phyloP scores from a whole-genome alignment of 1,284 basidiomycete genomes.

The Coriolopsis trogii region DNA sequence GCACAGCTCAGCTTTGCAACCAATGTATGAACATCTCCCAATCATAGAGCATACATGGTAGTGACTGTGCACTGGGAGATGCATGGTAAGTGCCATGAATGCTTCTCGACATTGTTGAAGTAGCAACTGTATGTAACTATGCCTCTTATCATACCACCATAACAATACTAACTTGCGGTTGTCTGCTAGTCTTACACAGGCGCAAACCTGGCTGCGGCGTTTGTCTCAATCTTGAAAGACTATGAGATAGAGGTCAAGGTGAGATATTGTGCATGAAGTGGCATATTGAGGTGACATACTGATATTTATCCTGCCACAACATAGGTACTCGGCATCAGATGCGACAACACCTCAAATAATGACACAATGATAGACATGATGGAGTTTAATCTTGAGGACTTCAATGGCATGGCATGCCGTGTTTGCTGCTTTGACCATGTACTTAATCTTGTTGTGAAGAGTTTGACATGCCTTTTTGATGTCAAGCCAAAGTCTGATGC shows the following conservation, averaged over 20 bases:
- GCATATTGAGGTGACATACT: too few relatives aligned
- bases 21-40: constrained; percentile 4
- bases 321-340: background rate
- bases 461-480: background rate
- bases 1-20: background rate
- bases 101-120: constrained; percentile 30
- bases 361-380: background rate
- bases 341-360: background rate
- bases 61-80: constrained; percentile 2
- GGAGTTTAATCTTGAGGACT: background rate
- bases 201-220: constrained; percentile 27
- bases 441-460: constrained; percentile 1
- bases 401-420: background rate
- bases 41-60: constrained; percentile 4
- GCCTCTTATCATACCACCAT: too few relatives aligned
- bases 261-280: too few relatives aligned
- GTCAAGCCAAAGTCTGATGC: constrained; percentile 3
- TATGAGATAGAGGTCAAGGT: constrained; percentile 39
- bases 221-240: constrained; percentile 31
- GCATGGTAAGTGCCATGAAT: constrained; percentile 11
- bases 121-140: too few relatives aligned
- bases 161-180: too few relatives aligned
- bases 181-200: constrained; percentile 30
- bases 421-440: background rate
- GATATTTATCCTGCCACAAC: background rate